These are phyloP conservation scores for Lactuca sativa DNA, from an alignment of 129 eudicot genomes.

Conservation along the genomic window DNA sequence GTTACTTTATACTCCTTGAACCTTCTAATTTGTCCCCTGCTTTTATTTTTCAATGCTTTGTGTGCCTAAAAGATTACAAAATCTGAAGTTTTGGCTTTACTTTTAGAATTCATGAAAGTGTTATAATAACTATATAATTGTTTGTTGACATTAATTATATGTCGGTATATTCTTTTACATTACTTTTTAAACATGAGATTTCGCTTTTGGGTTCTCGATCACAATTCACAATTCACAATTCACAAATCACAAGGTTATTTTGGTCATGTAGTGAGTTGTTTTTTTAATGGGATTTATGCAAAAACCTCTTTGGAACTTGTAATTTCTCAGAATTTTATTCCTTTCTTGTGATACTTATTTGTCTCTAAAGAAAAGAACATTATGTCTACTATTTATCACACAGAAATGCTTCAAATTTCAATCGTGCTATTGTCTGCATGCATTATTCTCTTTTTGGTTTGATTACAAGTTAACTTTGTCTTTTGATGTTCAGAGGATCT, in stretches of 20 bases:
- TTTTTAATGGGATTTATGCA: constrained; percentile 6
- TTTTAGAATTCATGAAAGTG: constrained; percentile 20
- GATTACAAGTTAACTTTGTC: constrained; percentile 23
- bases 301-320: constrained; percentile 36
- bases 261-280: constrained; percentile 8
- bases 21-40: constrained; percentile 27
- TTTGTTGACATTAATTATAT: constrained; percentile 10
- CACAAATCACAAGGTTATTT: background rate
- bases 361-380: constrained; percentile 34
- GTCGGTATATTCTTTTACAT: constrained; percentile 10
- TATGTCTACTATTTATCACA: constrained; percentile 22
- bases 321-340: constrained; percentile 29
- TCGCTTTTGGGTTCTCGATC: background rate
- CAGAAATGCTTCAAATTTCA: background rate
- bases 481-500: constrained; percentile 10
- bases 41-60: constrained; percentile 12
- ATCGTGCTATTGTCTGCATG: constrained; percentile 18
- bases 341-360: constrained; percentile 42
- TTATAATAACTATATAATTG: background rate
- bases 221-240: background rate
- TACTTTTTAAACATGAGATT: constrained; percentile 4
- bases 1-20: constrained; percentile 19
- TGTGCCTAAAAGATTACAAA: constrained; percentile 16
- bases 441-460: constrained; percentile 17
- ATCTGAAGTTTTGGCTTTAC: constrained; percentile 16